Evolutionary conservation across 164 flowering plant genomes (phyloP), one percentile per base, ranked within the genome.

Genomic region (Piper betle): DNA sequence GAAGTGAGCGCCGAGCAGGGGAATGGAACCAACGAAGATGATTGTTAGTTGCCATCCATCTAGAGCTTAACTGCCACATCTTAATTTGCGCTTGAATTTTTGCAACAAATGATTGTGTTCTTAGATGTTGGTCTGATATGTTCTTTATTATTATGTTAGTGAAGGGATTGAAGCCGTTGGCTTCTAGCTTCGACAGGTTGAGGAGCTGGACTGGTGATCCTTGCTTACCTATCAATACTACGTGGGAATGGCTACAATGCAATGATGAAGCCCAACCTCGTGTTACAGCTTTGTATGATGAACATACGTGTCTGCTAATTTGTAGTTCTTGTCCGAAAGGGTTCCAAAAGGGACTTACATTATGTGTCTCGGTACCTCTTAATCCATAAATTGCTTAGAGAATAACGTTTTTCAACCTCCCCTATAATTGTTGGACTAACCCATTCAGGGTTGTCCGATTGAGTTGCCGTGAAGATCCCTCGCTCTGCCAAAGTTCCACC

Each of bases 171-270:
- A 33, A 19, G 20, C 25, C 19, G 7, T 15, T 66, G 11, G 16
- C 9, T 11, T 18, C 19, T 16, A 33, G 7, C 15, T 60, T 18
- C 50, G 13, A 19, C 39, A 4, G 53, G 40, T 58, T 53, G 38
- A 12, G 15, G 4, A n/a, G 50, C 5, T 59, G 68, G 62, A 50
- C 56, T 15, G 63, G 68, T 6, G 62, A 65, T 15, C 68, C 68
- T 4, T 59, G 62, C 40, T 42, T 65, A 17, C 63, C 68, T n/a
- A 8, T n/a, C 16, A 50, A 65, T 39, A 37, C 62, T 39, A 46
- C 37, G 12, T 59, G 62, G 62, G 48, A 52, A 53, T 65, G 63
- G 68, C 25, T 53, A 37, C 12, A 12, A 37, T 65, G 68, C 52
- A 59, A 18, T 37, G 52, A 52, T 5, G 46, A 38, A 2, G 37